These are phyloP conservation scores for Termitomyces bulborhizus DNA, from an alignment of 768 basidiomycete species.

Conservation along the genomic window DNA sequence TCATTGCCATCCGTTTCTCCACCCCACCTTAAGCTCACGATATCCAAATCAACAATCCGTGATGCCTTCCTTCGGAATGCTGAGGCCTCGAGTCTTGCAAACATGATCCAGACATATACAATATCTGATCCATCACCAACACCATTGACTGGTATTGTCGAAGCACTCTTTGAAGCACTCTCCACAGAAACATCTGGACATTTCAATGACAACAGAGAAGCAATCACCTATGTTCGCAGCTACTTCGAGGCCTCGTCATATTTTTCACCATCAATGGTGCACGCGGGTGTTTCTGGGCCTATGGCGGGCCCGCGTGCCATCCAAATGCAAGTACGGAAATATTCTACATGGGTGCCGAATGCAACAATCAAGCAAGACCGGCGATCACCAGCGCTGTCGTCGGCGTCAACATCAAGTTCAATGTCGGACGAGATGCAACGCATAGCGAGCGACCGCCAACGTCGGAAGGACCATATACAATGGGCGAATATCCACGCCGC, in stretches of 20 bases:
- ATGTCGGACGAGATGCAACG: conserved; percentile 53
- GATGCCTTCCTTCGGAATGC: conserved; percentile 42
- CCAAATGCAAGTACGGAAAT: conserved; percentile 53
- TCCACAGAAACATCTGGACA: conserved; percentile 27
- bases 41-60: conserved; percentile 32
- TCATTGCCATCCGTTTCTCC: conserved; percentile 16
- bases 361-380: conserved; percentile 10
- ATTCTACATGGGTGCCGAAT: conserved; percentile 45
- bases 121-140: conserved; percentile 42
- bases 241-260: conserved; percentile 48
- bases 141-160: conserved; percentile 43
- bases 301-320: conserved; percentile 51
- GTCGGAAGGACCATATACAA: conserved; percentile 58
- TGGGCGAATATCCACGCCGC: conserved; percentile 66
- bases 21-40: conserved; percentile 18
- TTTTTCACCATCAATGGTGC: conserved; percentile 40
- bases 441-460: conserved; percentile 52
- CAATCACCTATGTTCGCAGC: conserved; percentile 37
- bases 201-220: conserved; percentile 30
- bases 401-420: conserved; percentile 17
- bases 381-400: conserved; percentile 8
- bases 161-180: conserved; percentile 50
- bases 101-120: conserved; percentile 47
- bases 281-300: conserved; percentile 51
- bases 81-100: conserved; percentile 43